phyloP scores from a whole-genome alignment of 73 alveolate genomes.

The Blepharisma stoltei region DNA sequence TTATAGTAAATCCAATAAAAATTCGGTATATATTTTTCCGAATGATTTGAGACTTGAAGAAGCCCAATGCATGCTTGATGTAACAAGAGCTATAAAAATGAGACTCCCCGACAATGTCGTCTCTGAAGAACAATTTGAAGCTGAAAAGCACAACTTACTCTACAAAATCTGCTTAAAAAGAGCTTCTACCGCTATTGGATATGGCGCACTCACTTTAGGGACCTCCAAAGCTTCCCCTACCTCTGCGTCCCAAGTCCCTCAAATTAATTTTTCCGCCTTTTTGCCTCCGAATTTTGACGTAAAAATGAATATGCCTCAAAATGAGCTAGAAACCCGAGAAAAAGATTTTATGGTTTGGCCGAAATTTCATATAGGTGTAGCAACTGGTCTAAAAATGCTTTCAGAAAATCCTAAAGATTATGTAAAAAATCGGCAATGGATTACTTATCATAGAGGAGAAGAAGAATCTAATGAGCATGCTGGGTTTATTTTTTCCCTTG shows the following conservation, averaged over 20 bases:
- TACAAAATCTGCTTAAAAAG: conserved; percentile 80
- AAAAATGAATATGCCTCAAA: conserved; percentile 53
- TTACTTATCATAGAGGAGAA: conserved; percentile 88
- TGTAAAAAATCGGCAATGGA: conserved; percentile 89
- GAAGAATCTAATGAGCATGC: conserved; percentile 93
- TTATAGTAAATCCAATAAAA: no score
- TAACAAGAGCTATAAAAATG: conserved; percentile 39
- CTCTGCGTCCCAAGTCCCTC: conserved; percentile 83
- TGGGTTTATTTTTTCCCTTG: conserved; percentile 95
- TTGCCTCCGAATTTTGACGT: conserved; percentile 73
- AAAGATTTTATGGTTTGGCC: conserved; percentile 91
- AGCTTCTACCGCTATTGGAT: conserved; percentile 89
- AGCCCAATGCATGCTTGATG: conserved; percentile 47
- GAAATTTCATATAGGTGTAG: conserved; percentile 97
- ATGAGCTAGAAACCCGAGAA: conserved; percentile 73
- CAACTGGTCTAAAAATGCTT: conserved; percentile 82
- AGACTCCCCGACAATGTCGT: conserved; percentile 46
- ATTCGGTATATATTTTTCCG: conserved; percentile 43
- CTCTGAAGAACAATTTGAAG: conserved; percentile 65
- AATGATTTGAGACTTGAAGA: conserved; percentile 56
- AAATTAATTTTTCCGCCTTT: conserved; percentile 81
- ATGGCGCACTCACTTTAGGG: conserved; percentile 90
- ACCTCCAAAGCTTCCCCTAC: conserved; percentile 90
- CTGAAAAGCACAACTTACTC: conserved; percentile 71
- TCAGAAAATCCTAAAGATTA: conserved; percentile 59